phyloP scores from a whole-genome alignment of 768 basidiomycete genomes.

The Phlebiopsis gigantea region DNA sequence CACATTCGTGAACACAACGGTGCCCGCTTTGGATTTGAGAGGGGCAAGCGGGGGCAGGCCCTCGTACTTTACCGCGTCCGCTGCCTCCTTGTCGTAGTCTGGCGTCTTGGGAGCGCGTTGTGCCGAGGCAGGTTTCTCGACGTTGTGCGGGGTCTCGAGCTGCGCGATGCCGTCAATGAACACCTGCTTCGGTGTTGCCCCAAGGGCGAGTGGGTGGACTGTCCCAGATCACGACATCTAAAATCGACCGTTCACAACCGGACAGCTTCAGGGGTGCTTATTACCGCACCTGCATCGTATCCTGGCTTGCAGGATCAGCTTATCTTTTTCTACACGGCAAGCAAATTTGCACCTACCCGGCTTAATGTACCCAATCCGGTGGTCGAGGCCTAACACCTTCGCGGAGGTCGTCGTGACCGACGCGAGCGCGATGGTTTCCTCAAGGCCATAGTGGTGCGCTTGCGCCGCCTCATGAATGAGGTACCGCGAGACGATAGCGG shows the following conservation, averaged over 20 bases:
- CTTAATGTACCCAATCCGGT: conserved; percentile 66
- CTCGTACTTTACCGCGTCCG: conserved; percentile 49
- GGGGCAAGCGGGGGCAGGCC: conserved; percentile 66
- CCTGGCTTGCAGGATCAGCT: conserved; percentile 29
- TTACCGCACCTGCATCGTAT: conserved; percentile 49
- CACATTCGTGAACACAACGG: conserved; percentile 52
- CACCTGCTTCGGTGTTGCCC: conserved; percentile 78
- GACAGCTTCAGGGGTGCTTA: neutral
- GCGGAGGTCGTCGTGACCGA: conserved; percentile 66
- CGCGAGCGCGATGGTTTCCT: conserved; percentile 45
- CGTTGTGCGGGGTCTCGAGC: conserved; percentile 29
- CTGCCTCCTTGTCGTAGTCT: conserved; percentile 55
- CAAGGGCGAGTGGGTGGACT: conserved; percentile 73
- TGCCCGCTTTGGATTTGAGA: conserved; percentile 24
- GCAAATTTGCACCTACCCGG: conserved; percentile 34
- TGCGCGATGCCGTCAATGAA: conserved; percentile 83
- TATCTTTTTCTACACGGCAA: neutral
- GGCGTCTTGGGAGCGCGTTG: conserved; percentile 52
- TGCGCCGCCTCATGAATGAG: conserved; percentile 69
- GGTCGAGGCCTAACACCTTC: conserved; percentile 55
- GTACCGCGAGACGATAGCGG: conserved; percentile 56
- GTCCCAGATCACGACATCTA: conserved; percentile 59
- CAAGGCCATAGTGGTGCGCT: conserved; percentile 62
- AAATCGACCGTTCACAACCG: neutral
- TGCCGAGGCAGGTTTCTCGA: conserved; percentile 39